These are phyloP conservation scores for Mollisia scopiformis DNA, from an alignment of 2,329 filamentous ascomycete genomes.

Conservation along the genomic window DNA sequence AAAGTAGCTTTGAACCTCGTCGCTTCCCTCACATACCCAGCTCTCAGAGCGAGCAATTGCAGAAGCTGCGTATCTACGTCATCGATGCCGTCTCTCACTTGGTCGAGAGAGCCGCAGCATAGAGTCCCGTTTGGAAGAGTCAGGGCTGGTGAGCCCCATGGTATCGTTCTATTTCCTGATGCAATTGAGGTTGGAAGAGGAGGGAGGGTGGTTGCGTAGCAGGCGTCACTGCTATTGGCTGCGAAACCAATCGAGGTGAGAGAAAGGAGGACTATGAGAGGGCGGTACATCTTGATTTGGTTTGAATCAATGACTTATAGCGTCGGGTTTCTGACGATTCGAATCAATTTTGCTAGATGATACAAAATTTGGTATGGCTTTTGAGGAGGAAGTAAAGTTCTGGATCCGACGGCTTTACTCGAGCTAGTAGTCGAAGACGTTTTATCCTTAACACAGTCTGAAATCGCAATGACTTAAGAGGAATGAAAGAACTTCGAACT, in stretches of 20 bases:
- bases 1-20: slow-evolving; percentile 24
- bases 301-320: too few relatives aligned
- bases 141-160: slow-evolving; percentile 17
- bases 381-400: too few relatives aligned
- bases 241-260: not conserved
- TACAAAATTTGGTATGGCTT: too few relatives aligned
- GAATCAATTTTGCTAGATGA: too few relatives aligned
- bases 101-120: slow-evolving; percentile 19
- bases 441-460: too few relatives aligned
- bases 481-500: too few relatives aligned
- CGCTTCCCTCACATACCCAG: slow-evolving; percentile 23
- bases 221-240: slow-evolving; percentile 7
- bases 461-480: too few relatives aligned
- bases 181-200: not conserved
- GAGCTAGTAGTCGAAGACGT: too few relatives aligned
- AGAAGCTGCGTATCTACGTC: slow-evolving; percentile 16
- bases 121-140: slow-evolving; percentile 15
- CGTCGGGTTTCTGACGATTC: too few relatives aligned
- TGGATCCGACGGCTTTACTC: too few relatives aligned
- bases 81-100: slow-evolving; percentile 21
- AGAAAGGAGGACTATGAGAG: not conserved
- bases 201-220: slow-evolving; percentile 14
- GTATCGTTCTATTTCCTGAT: slow-evolving; percentile 11
- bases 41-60: slow-evolving; percentile 15
- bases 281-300: slow-evolving; percentile 1